Evolutionary conservation across 2,329 filamentous ascomycete species (phyloP).

Genomic region (Trichoderma koningii): DNA sequence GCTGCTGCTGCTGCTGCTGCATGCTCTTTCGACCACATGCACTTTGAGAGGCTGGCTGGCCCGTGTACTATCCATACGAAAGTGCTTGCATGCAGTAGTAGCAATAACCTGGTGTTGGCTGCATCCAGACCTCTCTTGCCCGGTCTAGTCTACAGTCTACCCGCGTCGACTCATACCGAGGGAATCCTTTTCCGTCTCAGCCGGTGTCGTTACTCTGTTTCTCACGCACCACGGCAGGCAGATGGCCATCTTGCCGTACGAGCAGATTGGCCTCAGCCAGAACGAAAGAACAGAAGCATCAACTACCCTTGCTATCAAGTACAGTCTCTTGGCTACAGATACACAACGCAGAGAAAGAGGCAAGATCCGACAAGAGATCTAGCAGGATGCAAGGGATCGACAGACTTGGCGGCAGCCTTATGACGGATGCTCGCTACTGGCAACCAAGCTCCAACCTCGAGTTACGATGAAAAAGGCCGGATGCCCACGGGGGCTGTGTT

Average conservation of each 20-base stretch:
- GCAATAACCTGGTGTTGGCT: neutral
- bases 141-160: neutral
- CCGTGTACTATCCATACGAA: too few relatives aligned
- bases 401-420: neutral
- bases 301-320: neutral
- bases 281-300: neutral
- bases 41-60: too few relatives aligned
- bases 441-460: neutral
- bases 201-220: neutral
- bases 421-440: neutral
- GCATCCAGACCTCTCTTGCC: neutral
- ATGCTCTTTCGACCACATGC: neutral
- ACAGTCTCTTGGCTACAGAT: too few relatives aligned
- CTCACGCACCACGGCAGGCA: neutral
- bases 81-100: neutral
- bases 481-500: conserved; percentile 2
- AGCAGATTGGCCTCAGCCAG: neutral
- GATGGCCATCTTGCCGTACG: neutral
- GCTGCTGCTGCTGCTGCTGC: neutral
- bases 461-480: neutral
- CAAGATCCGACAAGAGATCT: neutral
- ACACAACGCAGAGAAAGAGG: too few relatives aligned
- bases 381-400: neutral
- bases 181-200: conserved; percentile 9
- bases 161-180: neutral